phyloP scores from a whole-genome alignment of 2,329 filamentous ascomycete species.

The Sclerotinia glacialis region DNA sequence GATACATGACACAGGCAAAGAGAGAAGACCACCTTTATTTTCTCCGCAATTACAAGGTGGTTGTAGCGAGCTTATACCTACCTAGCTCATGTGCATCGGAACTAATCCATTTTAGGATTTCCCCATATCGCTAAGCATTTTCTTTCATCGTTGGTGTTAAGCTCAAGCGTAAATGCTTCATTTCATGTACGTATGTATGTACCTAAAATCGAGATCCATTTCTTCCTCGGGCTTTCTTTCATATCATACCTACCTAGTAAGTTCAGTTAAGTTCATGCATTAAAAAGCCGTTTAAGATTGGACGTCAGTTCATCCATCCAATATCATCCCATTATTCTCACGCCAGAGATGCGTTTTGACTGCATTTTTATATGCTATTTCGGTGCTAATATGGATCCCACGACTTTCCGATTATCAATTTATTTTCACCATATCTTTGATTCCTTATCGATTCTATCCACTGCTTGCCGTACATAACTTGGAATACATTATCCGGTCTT shows the following conservation, averaged over 20 bases:
- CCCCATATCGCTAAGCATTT: slow-evolving; percentile 7
- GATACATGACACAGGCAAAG: neutral
- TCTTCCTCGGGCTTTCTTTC: neutral
- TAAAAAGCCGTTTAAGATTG: neutral
- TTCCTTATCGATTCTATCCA: neutral
- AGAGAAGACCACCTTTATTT: neutral
- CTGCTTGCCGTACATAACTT: no score
- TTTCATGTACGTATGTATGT: no score
- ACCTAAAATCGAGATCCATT: slow-evolving; percentile 14
- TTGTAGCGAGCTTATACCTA: neutral
- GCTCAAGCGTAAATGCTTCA: no score
- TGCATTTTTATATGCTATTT: neutral
- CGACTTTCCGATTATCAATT: neutral
- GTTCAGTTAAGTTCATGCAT: slow-evolving; percentile 9
- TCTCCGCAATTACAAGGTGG: slow-evolving; percentile 13
- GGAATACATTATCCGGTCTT: neutral
- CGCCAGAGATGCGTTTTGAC: neutral
- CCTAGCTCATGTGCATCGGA: neutral
- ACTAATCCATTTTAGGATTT: neutral
- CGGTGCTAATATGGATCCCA: neutral
- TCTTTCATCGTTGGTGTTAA: neutral
- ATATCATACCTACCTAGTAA: neutral
- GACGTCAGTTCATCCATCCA: neutral
- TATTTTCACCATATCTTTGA: neutral
- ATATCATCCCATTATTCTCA: slow-evolving; percentile 4